Evolutionary conservation across 1,139 yeast species (phyloP), one percentile per base, ranked within the genome.

Genomic region (Pichia cactophila): DNA sequence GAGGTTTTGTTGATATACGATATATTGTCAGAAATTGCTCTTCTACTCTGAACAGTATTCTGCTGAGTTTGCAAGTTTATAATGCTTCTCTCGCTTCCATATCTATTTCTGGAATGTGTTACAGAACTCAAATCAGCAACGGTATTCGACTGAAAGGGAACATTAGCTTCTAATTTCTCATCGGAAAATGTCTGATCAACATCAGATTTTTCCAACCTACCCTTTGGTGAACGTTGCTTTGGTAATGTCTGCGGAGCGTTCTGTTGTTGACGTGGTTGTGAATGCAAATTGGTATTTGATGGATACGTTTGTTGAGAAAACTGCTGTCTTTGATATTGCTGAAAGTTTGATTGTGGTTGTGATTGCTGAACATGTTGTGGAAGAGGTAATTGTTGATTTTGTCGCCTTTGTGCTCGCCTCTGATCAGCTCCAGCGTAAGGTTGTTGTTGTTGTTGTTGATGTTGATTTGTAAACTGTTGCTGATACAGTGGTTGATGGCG

Each of bases 361-460:
- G 20, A 20, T 17, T 9, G 38, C 29, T 20, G 41, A 3, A 23
- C 36, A 5, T 43, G 41, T 4, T 33, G 33, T 14, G 35, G 48
- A 5, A 29, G 45, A 26, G 41, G 43, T 14, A 16, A 7, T n/a
- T 14, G 44, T 11, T 26, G 45, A 23, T 29, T 20, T 43, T 43
- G 45, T 9, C 26, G 40, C 17, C 42, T 41, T 11, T 31, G 37
- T 33, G 43, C 33, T 8, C 17, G 17, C 11, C 38, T 35, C 8
- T 37, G 28, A 23, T 36, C 45, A 51, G 8, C 39, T 33, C 14
- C 33, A 20, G 29, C 44, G 39, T 28, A 38, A 38, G 39, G 42
- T 26, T 49, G 58, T 20, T 49, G 53, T 29, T 41, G 42, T 26
- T 49, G 58, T 20, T 49, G 53, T 29, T n/a, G n/a, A n/a, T 35